phyloP scores from a whole-genome alignment of 108 stramenopile genomes.

The Cyclostephanos tholiformis region DNA sequence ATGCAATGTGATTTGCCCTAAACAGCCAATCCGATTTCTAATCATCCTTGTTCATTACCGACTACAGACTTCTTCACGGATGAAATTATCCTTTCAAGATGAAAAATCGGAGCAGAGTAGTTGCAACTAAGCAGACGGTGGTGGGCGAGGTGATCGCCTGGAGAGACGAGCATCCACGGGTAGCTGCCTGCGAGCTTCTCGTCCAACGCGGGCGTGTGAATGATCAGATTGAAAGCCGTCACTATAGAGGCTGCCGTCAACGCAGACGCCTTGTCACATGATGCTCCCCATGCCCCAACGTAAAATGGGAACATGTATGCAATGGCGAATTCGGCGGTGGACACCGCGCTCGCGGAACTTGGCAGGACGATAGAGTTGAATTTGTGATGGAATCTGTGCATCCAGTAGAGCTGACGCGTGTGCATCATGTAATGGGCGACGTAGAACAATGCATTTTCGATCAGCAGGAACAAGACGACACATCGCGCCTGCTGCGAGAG shows the following conservation, averaged over 20 bases:
- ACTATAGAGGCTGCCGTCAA: conserved; percentile 36
- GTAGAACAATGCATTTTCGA: conserved; percentile 39
- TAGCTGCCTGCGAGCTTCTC: conserved; percentile 30
- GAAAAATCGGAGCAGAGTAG: conserved; percentile 60
- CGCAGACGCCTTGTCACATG: conserved; percentile 36
- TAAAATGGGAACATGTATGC: conserved; percentile 65
- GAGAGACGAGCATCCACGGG: conserved; percentile 52
- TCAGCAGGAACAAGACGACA: conserved; percentile 27
- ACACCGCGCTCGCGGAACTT: conserved; percentile 56
- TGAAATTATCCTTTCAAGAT: conserved; percentile 48
- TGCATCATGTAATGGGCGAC: conserved; percentile 37
- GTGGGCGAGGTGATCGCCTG: conserved; percentile 61
- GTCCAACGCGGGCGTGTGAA: conserved; percentile 62
- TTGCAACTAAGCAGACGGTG: conserved; percentile 57
- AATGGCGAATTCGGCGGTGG: conserved; percentile 41
- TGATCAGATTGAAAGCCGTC: conserved; percentile 45
- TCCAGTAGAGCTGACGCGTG: conserved; percentile 35
- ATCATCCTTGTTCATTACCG: background rate
- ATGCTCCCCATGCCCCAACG: conserved; percentile 32
- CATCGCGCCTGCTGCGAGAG: conserved; percentile 18
- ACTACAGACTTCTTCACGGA: conserved; percentile 10
- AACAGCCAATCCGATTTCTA: background rate
- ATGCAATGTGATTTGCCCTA: background rate
- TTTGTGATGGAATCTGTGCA: conserved; percentile 57
- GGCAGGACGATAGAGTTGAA: conserved; percentile 52